A percentile compares a stretch with the other conserved stretches of the same genome.
phyloP scores from a whole-genome alignment of 129 eudicot species.

The sunflower (Helianthus annuus) region HanXRQr2.0-SUNRISE NC_035435.2:172900660-172901159 shows the following conservation, averaged over 20 bases:
- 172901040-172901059: not conserved
- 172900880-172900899: not conserved
- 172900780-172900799: slow-evolving; percentile 46
- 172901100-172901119: no score
- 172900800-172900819: slow-evolving; percentile 47
- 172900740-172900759: slow-evolving; percentile 39
- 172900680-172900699: slow-evolving; percentile 17
- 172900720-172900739: slow-evolving; percentile 31
- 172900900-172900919: not conserved
- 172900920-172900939: not conserved
- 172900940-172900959: slow-evolving; percentile 10
- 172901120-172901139: no score
- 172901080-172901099: not conserved
- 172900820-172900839: slow-evolving; percentile 16
- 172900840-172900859: slow-evolving; percentile 2
- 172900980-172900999: no score
- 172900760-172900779: slow-evolving; percentile 43
- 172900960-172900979: not conserved
- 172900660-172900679: slow-evolving; percentile 25
- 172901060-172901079: not conserved
- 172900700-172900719: slow-evolving; percentile 40
- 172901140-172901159: no score
- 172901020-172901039: not conserved
- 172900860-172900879: not conserved
- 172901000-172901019: slow-evolving; percentile 2